These are phyloP conservation scores for Pseudogymnoascus sp. DNA, from an alignment of 2,329 filamentous ascomycete species.

Conservation along the genomic window DNA sequence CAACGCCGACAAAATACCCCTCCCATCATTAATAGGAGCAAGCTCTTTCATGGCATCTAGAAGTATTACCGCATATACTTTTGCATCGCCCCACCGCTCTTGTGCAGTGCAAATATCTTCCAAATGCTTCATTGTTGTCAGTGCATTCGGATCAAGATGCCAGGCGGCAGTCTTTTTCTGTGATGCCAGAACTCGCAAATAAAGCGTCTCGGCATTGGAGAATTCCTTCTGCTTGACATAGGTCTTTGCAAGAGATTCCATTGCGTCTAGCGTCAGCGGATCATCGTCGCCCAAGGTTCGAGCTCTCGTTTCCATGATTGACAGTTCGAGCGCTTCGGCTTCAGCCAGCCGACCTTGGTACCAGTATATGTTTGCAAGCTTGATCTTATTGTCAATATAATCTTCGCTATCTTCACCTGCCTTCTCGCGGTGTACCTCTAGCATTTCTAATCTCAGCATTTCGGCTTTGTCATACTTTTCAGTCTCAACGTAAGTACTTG, in stretches of 20 bases:
- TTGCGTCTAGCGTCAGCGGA: neutral
- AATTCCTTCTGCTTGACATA: neutral
- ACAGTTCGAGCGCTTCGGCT: neutral
- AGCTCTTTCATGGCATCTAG: neutral
- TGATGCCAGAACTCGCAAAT: neutral
- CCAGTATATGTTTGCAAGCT: neutral
- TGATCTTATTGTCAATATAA: neutral
- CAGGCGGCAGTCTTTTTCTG: neutral
- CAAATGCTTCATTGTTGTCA: neutral
- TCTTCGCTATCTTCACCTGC: neutral
- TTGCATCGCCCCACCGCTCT: neutral
- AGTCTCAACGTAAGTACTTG: neutral
- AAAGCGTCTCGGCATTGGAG: neutral
- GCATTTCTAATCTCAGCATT: neutral
- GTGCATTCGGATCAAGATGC: neutral
- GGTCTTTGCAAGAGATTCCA: neutral
- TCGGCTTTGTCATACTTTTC: neutral
- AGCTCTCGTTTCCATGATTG: neutral
- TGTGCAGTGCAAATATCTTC: neutral
- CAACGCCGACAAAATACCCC: neutral
- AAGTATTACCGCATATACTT: neutral
- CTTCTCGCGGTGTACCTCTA: neutral
- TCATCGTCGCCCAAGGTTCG: slow-evolving; percentile 4
- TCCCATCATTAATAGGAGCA: neutral
- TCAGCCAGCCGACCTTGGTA: neutral